Percentiles rank a stretch among this genome's conserved stretches.
These are phyloP conservation scores for Hortiboletus campestris DNA, from an alignment of 768 basidiomycete species.

Conservation along the genomic window DNA sequence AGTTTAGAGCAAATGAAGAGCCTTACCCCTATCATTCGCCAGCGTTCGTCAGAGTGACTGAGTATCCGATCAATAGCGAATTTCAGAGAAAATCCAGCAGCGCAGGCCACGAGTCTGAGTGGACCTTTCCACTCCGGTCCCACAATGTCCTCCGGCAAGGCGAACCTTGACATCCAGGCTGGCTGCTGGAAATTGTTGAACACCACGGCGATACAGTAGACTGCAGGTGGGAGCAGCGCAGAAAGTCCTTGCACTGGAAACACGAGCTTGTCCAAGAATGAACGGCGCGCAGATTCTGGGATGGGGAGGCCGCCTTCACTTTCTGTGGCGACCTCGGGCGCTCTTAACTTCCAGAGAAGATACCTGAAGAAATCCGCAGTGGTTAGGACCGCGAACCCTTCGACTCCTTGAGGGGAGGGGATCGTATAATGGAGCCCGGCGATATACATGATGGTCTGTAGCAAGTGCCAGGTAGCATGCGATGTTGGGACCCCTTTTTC, in stretches of 20 bases:
- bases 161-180: conserved; percentile 31
- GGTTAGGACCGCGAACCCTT: conserved; percentile 25
- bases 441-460: conserved; percentile 26
- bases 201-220: conserved; percentile 28
- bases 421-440: conserved; percentile 22
- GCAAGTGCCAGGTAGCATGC: background rate
- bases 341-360: conserved; percentile 9
- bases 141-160: conserved; percentile 26
- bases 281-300: conserved; percentile 9
- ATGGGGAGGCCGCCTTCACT: conserved; percentile 20
- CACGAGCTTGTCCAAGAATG: conserved; percentile 28
- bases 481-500: conserved; percentile 14
- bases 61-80: conserved; percentile 12
- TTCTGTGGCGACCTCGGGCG: background rate
- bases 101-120: conserved; percentile 29
- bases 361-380: conserved; percentile 26
- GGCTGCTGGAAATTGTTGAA: conserved; percentile 35
- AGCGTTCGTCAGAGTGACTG: conserved; percentile 26
- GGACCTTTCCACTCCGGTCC: conserved; percentile 22
- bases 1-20: background rate
- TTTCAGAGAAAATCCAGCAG: conserved; percentile 20
- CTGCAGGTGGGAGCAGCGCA: conserved; percentile 23
- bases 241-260: conserved; percentile 28
- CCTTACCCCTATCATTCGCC: conserved; percentile 34
- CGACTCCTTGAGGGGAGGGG: conserved; percentile 15